Evolutionary conservation across 805 yeast species (phyloP), one percentile per base, ranked within the genome.

Genomic region (Saccharomyces jurei): DNA sequence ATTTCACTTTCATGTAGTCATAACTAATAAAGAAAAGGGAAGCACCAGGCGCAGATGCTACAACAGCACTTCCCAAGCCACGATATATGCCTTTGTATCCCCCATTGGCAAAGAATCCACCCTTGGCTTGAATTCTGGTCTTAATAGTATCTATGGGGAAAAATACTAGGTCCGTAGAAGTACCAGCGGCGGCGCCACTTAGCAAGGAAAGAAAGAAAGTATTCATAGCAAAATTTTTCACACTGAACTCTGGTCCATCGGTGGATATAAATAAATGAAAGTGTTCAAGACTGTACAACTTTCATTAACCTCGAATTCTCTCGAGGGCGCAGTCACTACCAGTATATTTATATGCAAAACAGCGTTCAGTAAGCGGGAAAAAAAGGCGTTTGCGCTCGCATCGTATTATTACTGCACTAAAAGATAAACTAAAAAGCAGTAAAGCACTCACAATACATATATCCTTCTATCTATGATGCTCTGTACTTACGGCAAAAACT

Each of bases 141-240:
- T 94, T 94, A 54, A 94, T 63, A 1, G 99, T 94, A 64, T 94
- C 99, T 44, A 94, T 89, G 13, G 99, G 99, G 75, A 92, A 94
- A 71, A 94, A 94, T 3, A 86, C 89, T 41, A 94, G 75, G 72
- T 94, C 99, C 1, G 97, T 91, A 5, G 95, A 84, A 1, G 97
- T 94, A 14, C 99, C 99, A 5, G 99, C 97, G 56, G 94, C 84
- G 6, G 88, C 99, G 41, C 99, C 99, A 64, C 91, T 83, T 79
- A 69, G 27, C 44, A 70, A 52, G 1, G 74, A 69, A 1, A 62
- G 25, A 36, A 36, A 36, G 25, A 36, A 36, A 17, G 44, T 36
- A 21, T 36, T 36, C 44, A 36, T 36, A 36, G 44, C 10, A 4
- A 36, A 36, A 17, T 3, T 36, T n/a, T 36, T 36, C 25, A 36